Evolutionary conservation across 768 basidiomycete genomes (phyloP).

Genomic region (Mycena kentingensis): DNA sequence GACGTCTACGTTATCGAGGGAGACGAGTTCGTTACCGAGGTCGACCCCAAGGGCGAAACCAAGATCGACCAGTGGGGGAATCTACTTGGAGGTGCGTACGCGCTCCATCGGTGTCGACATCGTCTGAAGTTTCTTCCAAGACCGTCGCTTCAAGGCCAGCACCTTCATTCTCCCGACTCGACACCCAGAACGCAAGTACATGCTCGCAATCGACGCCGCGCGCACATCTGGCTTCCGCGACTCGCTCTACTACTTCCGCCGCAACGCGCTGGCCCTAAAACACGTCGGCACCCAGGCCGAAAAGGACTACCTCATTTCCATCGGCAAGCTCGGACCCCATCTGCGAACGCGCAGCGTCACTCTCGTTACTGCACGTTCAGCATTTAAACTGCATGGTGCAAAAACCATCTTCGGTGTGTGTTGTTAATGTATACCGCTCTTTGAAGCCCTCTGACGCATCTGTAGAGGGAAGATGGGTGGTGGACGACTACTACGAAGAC

Average conservation of each 20-base stretch:
- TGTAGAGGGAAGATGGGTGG: conserved; percentile 87
- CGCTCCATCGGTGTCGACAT: not conserved
- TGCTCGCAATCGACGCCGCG: conserved; percentile 97
- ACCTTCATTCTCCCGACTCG: conserved; percentile 88
- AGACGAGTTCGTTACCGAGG: conserved; percentile 84
- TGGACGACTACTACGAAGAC: conserved; percentile 95
- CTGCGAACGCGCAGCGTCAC: conserved; percentile 91
- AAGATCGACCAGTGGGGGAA: conserved; percentile 89
- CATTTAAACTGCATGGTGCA: conserved; percentile 91
- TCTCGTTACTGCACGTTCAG: conserved; percentile 87
- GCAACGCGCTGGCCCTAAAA: conserved; percentile 88
- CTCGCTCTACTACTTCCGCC: conserved; percentile 96
- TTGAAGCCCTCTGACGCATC: not conserved
- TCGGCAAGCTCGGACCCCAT: conserved; percentile 86
- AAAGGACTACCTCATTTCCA: conserved; percentile 89
- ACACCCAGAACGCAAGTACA: conserved; percentile 82
- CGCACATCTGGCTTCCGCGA: conserved; percentile 95
- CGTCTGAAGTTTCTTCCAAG: conserved; percentile 40
- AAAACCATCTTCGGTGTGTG: conserved; percentile 82
- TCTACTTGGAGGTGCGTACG: conserved; percentile 80
- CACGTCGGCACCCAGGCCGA: conserved; percentile 86
- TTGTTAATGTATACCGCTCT: not conserved
- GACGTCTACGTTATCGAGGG: conserved; percentile 77
- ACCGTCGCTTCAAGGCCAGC: conserved; percentile 82
- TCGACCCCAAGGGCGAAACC: conserved; percentile 84